phyloP scores from a whole-genome alignment of 345 rosid species.

The Lepidium sativum region DNA sequence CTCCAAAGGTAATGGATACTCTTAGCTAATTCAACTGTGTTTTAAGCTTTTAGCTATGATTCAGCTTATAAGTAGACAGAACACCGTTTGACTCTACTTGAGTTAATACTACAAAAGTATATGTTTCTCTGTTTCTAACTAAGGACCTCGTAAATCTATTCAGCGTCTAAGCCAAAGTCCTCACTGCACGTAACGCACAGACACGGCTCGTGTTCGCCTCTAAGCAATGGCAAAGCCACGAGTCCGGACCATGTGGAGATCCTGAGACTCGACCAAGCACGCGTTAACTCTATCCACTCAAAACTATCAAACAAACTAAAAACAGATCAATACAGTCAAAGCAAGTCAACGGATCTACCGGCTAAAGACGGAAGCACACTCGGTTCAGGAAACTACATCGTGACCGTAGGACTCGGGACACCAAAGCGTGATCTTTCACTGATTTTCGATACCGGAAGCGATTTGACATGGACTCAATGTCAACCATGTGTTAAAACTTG shows the following conservation, averaged over 20 bases:
- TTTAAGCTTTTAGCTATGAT: background rate
- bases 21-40: background rate
- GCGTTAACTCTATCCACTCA: constrained; percentile 55
- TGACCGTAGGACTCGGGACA: constrained; percentile 49
- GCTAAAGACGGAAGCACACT: constrained; percentile 48
- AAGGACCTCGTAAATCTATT: background rate
- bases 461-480: constrained; percentile 65
- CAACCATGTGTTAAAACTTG: constrained; percentile 43
- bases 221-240: constrained; percentile 17
- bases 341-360: constrained; percentile 40
- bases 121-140: constrained; percentile 3
- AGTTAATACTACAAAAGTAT: background rate
- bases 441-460: constrained; percentile 65
- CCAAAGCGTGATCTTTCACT: constrained; percentile 44
- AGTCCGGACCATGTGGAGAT: constrained; percentile 32
- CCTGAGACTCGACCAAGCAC: constrained; percentile 50
- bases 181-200: constrained; percentile 53
- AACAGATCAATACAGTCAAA: background rate
- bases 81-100: background rate
- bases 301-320: constrained; percentile 25
- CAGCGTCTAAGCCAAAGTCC: constrained; percentile 34
- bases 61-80: background rate
- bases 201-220: constrained; percentile 57
- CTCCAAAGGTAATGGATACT: constrained; percentile 27
- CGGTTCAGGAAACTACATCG: constrained; percentile 49